Base-by-base conservation (phyloP, 2,329 filamentous ascomycete species). In the Pseudogymnoascus sp. region DNA sequence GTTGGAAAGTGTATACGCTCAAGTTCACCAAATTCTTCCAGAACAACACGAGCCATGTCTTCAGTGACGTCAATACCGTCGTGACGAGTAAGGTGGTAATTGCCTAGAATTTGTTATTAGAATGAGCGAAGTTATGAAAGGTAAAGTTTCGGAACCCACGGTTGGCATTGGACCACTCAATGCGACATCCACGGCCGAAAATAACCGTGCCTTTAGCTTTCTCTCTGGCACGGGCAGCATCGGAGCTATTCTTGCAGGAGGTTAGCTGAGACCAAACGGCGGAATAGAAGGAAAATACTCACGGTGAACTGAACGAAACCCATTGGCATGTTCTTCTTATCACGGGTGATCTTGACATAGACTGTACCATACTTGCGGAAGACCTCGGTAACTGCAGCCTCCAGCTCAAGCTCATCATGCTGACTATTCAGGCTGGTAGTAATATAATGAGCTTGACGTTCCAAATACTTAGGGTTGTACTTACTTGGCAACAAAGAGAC, bases 401-500 rank as follows among this genome's bases (percentile, higher is more conserved):
- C 77, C 12, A 88, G 76, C n/a, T 74, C 74, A 7, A 73, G 69
- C 65, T 87, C 83, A 8, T 77, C 76, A 61, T 78, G 33, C 73
- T 1, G 74, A 69, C 65, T 83, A 78, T 0, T 81, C 76, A 2
- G 69, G 67, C 61, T 62, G 6, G 42, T 60, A 58, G 21, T 29
- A 27, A 9, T 17, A 2, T 25, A 4, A 42, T 9, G 44, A 35
- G 42, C 31, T 51, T 63, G 61, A 39, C 42, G 60, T 17, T 7
- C 10, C 42, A 13, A 13, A 36, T 58, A 35, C 38, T 36, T 2
- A 12, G 21, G n/a, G 41, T 58, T 25, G 27, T 10, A 77, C 82
- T 76, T 78, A 87, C 85, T 88, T 88, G 33, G 85, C 85, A 38
- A 86, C 84, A 67, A 88, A 88, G 36, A 87, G 78, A 68, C 85